Conservation (phyloP, 306 rosid species). For the Vigna unguiculata region DNA sequence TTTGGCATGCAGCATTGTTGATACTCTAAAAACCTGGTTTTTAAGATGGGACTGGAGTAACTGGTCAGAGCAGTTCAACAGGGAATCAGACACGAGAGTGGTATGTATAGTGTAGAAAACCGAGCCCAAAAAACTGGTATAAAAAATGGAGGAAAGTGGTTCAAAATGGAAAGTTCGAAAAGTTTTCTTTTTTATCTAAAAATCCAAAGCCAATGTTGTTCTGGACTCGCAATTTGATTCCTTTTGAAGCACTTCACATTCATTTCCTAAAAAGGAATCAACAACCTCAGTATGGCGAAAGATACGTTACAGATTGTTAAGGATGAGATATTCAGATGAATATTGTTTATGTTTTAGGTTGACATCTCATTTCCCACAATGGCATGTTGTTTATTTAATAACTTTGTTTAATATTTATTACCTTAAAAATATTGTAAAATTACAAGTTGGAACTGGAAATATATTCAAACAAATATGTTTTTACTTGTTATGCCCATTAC, state of each 20-base stretch:
- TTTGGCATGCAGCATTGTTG: background rate
- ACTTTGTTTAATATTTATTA: too few relatives aligned
- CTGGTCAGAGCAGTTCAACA: background rate
- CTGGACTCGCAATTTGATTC: too few relatives aligned
- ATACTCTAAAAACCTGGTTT: background rate
- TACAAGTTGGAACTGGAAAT: background rate
- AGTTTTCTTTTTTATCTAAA: too few relatives aligned
- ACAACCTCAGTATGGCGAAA: too few relatives aligned
- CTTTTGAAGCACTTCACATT: too few relatives aligned
- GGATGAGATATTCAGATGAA: background rate
- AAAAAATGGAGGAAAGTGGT: background rate
- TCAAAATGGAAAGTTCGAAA: background rate
- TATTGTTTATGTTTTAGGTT: background rate
- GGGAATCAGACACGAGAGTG: background rate
- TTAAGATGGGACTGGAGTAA: background rate
- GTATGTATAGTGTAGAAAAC: background rate
- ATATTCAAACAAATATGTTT: background rate
- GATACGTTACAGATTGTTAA: too few relatives aligned
- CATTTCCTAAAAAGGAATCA: too few relatives aligned
- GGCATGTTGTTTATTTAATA: background rate
- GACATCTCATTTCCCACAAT: background rate
- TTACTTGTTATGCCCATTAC: background rate
- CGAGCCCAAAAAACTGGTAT: background rate
- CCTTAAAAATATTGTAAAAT: too few relatives aligned
- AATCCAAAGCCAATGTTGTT: background rate